A percentile compares a stretch with the other conserved stretches of the same genome.
These are phyloP conservation scores for Royoungia palumana DNA, from an alignment of 768 basidiomycete species.

Conservation along the genomic window DNA sequence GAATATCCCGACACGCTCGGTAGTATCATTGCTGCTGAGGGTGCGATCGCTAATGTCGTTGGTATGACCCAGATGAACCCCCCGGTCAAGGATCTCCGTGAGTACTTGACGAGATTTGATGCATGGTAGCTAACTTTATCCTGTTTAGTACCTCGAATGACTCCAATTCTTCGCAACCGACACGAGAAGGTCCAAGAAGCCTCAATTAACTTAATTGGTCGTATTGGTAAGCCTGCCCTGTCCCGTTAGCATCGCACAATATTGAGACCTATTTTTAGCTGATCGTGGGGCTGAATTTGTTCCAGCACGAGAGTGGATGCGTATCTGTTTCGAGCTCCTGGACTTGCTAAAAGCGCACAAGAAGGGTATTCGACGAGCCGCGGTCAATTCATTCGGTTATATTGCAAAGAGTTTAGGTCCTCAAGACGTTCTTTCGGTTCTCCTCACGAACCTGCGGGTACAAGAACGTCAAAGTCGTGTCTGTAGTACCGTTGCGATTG, in stretches of 20 bases:
- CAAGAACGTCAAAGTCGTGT: constrained; percentile 99
- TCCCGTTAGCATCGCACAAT: background rate
- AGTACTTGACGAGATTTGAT: constrained; percentile 36
- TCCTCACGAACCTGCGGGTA: constrained; percentile 93
- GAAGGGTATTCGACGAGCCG: constrained; percentile 97
- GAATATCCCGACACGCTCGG: constrained; percentile 99
- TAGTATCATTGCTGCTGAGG: constrained; percentile 98
- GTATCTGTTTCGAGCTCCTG: constrained; percentile 97
- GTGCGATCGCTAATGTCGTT: constrained; percentile 98
- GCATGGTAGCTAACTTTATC: background rate
- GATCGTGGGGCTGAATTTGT: constrained; percentile 99
- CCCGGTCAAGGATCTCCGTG: constrained; percentile 96
- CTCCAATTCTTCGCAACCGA: constrained; percentile 97
- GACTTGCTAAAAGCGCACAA: constrained; percentile 98
- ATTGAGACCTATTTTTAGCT: constrained; percentile 40
- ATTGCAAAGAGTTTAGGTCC: constrained; percentile 99
- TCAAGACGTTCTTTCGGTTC: constrained; percentile 93
- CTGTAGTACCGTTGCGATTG: constrained; percentile 97
- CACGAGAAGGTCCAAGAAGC: constrained; percentile 99
- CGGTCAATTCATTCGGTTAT: constrained; percentile 99
- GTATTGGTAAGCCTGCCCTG: constrained; percentile 55
- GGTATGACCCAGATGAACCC: constrained; percentile 99
- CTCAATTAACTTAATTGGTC: constrained; percentile 98
- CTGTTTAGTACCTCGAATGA: constrained; percentile 93
- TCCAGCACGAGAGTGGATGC: constrained; percentile 99